Evolutionary conservation across 345 rosid genomes (phyloP), one percentile per base, ranked within the genome.

Genomic region (Eutrema japonicum): DNA sequence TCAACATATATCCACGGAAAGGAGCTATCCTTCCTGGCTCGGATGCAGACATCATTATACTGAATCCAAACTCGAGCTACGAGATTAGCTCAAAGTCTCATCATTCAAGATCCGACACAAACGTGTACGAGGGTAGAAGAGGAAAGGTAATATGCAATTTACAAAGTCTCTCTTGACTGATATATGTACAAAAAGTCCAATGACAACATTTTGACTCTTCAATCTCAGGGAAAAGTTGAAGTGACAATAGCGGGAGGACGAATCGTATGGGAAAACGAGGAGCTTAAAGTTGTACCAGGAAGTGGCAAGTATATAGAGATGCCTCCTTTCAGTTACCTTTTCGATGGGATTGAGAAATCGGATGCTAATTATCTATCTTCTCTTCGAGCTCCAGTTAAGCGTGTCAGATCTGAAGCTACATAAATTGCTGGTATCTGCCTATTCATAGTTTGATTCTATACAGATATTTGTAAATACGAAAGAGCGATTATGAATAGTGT

Each of bases 11-110:
- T 81, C 99, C 98, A 61, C 81, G 89, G 74, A 95, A 95, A 80
- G 97, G 98, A 75, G 98, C 99, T 38, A 85, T 95, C 61, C 88
- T 95, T 75, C 77, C 80, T 69, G 98, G 97, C 67, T 94, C 98
- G 7, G 97, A 95, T 84, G 99, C 99, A 46, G 99, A 95, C 79
- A 92, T 95, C 37, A 92, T 92, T 2, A 90, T 92, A 67, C 54
- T 95, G 74, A 90, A 95, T 66, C 99, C 99, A 54, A 88, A 90
- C 77, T 77, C 96, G 11, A 95, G 85, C 81, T 84, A 87, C 52
- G 87, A 77, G 77, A 88, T 95, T 42, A 90, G 83, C 78, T 72
- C 88, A 59, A 87, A 68, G 76, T 80, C 88, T 66, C 99, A 95
- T 75, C 97, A 92, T 69, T 88, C 99, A 32, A 84, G 87, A 87